Base-by-base conservation (phyloP, 768 basidiomycete genomes). In the Amanita fuliginea region DNA sequence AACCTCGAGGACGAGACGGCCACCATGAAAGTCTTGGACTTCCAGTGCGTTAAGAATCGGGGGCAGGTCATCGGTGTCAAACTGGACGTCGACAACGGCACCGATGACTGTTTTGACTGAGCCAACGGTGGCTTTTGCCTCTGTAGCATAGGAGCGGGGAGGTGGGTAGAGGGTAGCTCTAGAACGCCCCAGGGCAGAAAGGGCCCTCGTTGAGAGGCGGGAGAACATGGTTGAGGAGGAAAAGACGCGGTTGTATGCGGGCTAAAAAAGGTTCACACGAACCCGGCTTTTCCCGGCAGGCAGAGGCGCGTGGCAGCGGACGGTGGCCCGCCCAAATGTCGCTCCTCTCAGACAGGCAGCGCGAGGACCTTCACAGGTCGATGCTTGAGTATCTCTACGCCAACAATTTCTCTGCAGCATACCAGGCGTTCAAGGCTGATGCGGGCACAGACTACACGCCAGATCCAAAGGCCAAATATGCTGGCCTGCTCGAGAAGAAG, bases 41-140 rank as follows among this genome's bases (percentile, higher is more conserved):
- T 99, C 96, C 59, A 99, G 87, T 60, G 96, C 96, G 67, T 98
- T 98, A 62, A 99, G 82, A 69, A 99, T 98, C 56, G 94, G 89
- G 45, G 96, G 96, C 36, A 98, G 86, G 73, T 82, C 75, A 58
- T 95, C 94, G 44, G 83, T 81, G 59, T 95, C 94, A 64, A 98
- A 98, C 71, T 97, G 92, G 59, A 99, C 96, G 67, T 99, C 96
- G 64, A 99, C 96, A 72, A 99, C 96, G 72, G 96, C 95, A 86
- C 96, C 96, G 70, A 99, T 99, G 77, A 99, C 94, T 59, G 92
- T 94, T 78, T 97, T 96, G 63, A 97, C 88, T 41, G 78, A 71
- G 59, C 94, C 94, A 59, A 77, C 69, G 48, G 76, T 66, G 57
- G 60, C 68, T 73, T 80, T 84, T 52, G 87, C 78, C 67, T 95